Evolutionary conservation across 1,139 yeast genomes (phyloP), one percentile per base, ranked within the genome.

Genomic region (Suhomyces panamericanus): DNA sequence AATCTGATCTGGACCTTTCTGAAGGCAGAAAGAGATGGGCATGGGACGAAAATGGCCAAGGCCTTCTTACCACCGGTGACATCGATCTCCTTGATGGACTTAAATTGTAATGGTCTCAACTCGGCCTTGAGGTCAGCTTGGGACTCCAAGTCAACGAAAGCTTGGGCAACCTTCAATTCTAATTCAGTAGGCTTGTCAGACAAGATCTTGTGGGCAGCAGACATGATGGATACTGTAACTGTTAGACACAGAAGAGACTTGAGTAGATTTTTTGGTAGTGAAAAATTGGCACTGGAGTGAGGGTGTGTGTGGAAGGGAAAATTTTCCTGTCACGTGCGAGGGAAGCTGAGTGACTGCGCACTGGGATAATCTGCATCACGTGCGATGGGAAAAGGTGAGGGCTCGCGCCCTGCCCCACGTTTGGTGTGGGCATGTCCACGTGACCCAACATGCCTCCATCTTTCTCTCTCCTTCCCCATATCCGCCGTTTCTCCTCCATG

Each of bases 101-200:
- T 89, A 91, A 93, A 89, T 81, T 93, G 98, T 77, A 93, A 87
- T 61, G 96, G 90, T 84, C 98, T 90, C 77, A 93, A 85, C 69
- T 90, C 97, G 68, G 96, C 93, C 87, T 91, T 91, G 75, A 91
- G 81, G 75, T 93, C 99, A 70, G 95, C 83, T 78, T 90, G 85
- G 72, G 83, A 78, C 83, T 95, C 99, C 78, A 93, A 85, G 82
- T 93, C 99, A 70, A 85, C 76, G 75, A 93, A 89, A 69, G 99
- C 97, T 83, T 93, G 98, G 69, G 97, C 98, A 74, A 93, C 96
- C 83, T 93, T 96, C 78, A 93, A 89, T 83, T 93, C 99, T 79
- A 93, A 89, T 81, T 93, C 98, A 73, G 93, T 75, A 80, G 98
- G 98, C 71, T 84, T 84, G 72, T 84, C 84, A 66, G 87, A 80